Conservation (phyloP, 441 rosid species). For the Melastoma candidum region DNA sequence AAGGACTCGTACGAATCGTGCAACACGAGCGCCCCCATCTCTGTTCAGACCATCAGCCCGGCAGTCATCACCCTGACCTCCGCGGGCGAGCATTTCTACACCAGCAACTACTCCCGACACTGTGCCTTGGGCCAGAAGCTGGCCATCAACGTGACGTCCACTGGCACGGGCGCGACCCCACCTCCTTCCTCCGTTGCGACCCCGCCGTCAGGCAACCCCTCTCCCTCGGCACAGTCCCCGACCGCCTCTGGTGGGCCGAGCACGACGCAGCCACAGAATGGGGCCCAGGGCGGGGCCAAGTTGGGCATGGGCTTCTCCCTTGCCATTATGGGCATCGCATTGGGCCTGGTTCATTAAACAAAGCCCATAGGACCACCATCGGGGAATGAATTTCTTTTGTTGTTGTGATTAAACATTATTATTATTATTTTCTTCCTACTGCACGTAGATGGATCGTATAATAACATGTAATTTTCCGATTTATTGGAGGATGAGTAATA, state of each 20-base stretch:
- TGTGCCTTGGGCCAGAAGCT: conserved; percentile 35
- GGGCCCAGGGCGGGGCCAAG: conserved; percentile 21
- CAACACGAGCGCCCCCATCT: conserved; percentile 10
- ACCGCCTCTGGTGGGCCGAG: conserved; percentile 1
- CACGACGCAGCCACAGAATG: conserved; percentile 9
- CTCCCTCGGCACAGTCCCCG: conserved; percentile 10
- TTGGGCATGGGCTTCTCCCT: no score
- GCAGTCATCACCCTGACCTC: conserved; percentile 27
- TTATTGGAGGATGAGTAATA: no score
- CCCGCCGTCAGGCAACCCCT: conserved; percentile 3
- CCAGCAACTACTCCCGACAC: conserved; percentile 21
- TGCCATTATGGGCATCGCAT: no score
- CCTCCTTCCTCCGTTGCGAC: conserved; percentile 6
- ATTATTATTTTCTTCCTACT: no score
- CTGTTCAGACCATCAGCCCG: conserved; percentile 10
- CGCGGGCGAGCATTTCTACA: conserved; percentile 27
- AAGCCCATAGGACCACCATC: no score
- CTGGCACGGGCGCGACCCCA: conserved; percentile 6
- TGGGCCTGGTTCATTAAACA: no score
- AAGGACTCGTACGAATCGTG: conserved; percentile 23
- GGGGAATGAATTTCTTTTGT: no score
- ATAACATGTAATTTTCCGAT: no score
- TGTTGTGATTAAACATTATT: no score
- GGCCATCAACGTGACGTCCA: conserved; percentile 20
- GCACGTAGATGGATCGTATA: no score